Evolutionary conservation across 352 stramenopile species (phyloP).

Genomic region (Phytophthora citricola): DNA sequence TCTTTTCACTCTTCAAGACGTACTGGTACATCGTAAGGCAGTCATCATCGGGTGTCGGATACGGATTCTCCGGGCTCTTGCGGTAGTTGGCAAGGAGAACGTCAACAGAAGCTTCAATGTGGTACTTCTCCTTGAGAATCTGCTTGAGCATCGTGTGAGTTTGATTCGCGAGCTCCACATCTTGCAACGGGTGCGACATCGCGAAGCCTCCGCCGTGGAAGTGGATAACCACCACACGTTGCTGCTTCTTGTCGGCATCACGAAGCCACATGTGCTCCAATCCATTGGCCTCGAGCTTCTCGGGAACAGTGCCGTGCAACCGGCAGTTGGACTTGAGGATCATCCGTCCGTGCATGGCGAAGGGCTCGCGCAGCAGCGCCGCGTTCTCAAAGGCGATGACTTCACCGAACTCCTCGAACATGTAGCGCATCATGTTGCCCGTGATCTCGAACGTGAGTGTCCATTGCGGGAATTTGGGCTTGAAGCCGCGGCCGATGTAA

Average conservation of each 20-base stretch:
- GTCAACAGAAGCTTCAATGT: constrained; percentile 24
- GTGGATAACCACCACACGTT: constrained; percentile 32
- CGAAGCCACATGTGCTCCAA: constrained; percentile 33
- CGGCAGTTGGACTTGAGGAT: constrained; percentile 33
- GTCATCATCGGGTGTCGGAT: constrained; percentile 30
- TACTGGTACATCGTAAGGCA: constrained; percentile 27
- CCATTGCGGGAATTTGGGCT: constrained; percentile 27
- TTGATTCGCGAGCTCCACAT: constrained; percentile 34
- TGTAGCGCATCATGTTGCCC: constrained; percentile 31
- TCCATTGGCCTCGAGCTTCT: constrained; percentile 21
- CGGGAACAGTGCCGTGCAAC: constrained; percentile 16
- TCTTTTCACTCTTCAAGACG: constrained; percentile 25
- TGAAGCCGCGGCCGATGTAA: constrained; percentile 24
- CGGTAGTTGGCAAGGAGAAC: constrained; percentile 33
- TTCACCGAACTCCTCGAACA: constrained; percentile 36
- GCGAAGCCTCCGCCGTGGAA: constrained; percentile 34
- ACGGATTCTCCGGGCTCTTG: constrained; percentile 31
- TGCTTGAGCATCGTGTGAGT: constrained; percentile 35
- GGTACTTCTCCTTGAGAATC: constrained; percentile 31
- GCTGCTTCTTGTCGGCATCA: constrained; percentile 22
- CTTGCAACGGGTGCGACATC: constrained; percentile 32
- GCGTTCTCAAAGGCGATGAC: constrained; percentile 36
- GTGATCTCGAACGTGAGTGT: constrained; percentile 35
- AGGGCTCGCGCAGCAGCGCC: constrained; percentile 19
- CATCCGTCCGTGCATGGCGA: constrained; percentile 29